Conservation (phyloP, 208 protist species). For the Trypanosoma vivax region DNA sequence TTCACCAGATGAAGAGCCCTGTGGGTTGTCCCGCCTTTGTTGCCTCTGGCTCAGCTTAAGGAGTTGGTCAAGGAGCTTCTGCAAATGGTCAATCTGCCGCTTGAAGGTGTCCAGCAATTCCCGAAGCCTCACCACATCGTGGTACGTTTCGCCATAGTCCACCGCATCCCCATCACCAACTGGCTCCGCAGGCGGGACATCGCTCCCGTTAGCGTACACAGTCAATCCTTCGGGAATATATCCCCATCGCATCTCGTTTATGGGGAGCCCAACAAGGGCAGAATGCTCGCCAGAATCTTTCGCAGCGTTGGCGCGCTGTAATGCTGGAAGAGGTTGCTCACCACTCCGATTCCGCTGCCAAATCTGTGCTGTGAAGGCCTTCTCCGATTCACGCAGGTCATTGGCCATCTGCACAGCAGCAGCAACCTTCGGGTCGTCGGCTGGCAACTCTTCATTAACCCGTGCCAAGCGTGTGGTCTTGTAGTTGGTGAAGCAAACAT, state of each 20-base stretch:
- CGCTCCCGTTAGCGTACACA: constrained; percentile 55
- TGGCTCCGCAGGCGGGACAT: constrained; percentile 3
- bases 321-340: constrained; percentile 42
- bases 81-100: constrained; percentile 49
- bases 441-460: constrained; percentile 20
- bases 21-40: constrained; percentile 26
- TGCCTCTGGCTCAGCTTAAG: constrained; percentile 48
- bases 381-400: constrained; percentile 58
- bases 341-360: constrained; percentile 42
- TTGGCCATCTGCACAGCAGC: constrained; percentile 64
- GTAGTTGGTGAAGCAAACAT: constrained; percentile 90
- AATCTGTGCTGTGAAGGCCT: constrained; percentile 61
- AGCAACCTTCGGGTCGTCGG: constrained; percentile 23
- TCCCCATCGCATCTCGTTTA: constrained; percentile 63
- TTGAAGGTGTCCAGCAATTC: constrained; percentile 64
- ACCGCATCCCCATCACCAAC: background rate
- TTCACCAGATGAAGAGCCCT: constrained; percentile 4
- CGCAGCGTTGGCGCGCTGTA: background rate
- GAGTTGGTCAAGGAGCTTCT: constrained; percentile 49
- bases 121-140: constrained; percentile 31
- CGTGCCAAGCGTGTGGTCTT: constrained; percentile 30
- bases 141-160: constrained; percentile 39
- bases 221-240: constrained; percentile 72
- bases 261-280: constrained; percentile 24
- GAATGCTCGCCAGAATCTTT: constrained; percentile 25